Evolutionary conservation across 495 filamentous ascomycete species (phyloP).

Genomic region (Echria macrotheca): DNA sequence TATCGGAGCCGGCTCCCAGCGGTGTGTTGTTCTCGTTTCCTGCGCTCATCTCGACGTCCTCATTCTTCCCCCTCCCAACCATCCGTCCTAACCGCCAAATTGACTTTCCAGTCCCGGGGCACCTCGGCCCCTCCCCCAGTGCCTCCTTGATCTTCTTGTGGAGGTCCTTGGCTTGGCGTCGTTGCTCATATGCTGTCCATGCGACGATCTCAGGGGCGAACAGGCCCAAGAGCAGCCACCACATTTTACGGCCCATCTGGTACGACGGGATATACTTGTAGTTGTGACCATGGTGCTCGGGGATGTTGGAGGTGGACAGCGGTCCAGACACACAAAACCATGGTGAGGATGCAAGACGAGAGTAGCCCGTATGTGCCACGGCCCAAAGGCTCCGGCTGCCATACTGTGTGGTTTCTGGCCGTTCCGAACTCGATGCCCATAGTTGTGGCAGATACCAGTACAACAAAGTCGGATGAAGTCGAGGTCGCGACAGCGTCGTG

Average conservation of each 20-base stretch:
- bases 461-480: too few species aligned
- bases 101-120: not conserved
- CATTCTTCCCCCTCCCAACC: not conserved
- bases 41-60: not conserved
- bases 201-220: constrained; percentile 8
- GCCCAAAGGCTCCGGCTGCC: too few species aligned
- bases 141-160: not conserved
- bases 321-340: too few species aligned
- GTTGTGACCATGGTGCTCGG: too few species aligned
- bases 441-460: too few species aligned
- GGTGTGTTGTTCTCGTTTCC: not conserved
- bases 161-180: not conserved
- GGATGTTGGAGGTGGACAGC: too few species aligned
- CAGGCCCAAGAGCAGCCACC: constrained; percentile 4
- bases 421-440: too few species aligned
- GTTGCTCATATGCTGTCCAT: constrained; percentile 4
- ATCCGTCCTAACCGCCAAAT: not conserved
- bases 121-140: not conserved
- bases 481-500: too few species aligned
- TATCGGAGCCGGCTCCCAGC: not conserved
- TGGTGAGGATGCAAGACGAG: too few species aligned
- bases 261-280: not conserved
- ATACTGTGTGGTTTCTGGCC: too few species aligned
- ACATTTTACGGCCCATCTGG: not conserved
- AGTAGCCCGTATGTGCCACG: too few species aligned